Evolutionary conservation across 169 alveolate genomes (phyloP), one percentile per base, ranked within the genome.

Genomic region (Prorocentrum cordatum): DNA sequence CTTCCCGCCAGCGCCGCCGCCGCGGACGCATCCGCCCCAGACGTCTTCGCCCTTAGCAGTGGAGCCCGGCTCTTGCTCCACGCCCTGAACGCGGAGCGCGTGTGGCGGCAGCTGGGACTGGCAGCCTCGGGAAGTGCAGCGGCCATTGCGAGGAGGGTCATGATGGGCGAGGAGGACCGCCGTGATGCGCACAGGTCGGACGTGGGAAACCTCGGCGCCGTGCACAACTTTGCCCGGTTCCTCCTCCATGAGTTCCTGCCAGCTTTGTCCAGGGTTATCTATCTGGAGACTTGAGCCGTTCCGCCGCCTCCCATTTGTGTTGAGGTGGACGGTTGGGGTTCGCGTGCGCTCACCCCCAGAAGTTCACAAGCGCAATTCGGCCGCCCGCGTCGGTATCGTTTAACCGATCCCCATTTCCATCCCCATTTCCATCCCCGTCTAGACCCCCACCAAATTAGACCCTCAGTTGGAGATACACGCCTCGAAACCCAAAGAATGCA

Each of bases 211-310:
- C 47, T 79, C 50, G 73, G 73, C 3, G 89, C 77, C 5, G 75
- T 62, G 77, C 89, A 79, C 77, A 79, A 79, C 66, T 79, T 79
- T 24, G 89, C 77, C 1, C 89, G 89, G 9, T 79, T 79, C 70
- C 38, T 67, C 20, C 47, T 79, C 1, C 89, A 79, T 35, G 29
- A 64, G 38, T 50, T 79, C 26, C 77, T 79, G 5, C 89, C 89
- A 16, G 77, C 22, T 32, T 62, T 79, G 39, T 62, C 89, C 58
- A 14, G 73, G 35, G 89, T 75, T 50, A 22, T n/a, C n/a, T n/a
- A n/a, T n/a, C n/a, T n/a, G n/a, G n/a, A n/a, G n/a, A n/a, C n/a
- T n/a, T n/a, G n/a, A n/a, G n/a, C n/a, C n/a, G n/a, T n/a, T n/a
- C n/a, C n/a, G n/a, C n/a, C n/a, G n/a, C n/a, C n/a, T n/a, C n/a